Conservation (phyloP, 352 stramenopile genomes). For the Phytophthora tubulina region DNA sequence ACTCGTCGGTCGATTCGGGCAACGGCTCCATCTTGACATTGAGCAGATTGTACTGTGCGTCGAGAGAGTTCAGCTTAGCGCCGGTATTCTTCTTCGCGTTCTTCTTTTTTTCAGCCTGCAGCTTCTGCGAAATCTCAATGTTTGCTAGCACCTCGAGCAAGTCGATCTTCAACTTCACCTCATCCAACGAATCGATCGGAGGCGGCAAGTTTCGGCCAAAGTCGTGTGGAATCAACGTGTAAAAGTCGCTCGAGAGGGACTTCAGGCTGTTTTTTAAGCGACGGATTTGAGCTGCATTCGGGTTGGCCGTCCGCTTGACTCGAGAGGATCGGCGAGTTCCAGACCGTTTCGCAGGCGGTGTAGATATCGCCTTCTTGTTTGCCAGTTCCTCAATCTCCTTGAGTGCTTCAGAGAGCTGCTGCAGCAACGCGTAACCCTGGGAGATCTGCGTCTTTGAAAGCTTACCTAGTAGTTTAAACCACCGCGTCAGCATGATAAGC, state of each 20-base stretch:
- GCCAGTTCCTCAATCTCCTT: slow-evolving; percentile 53
- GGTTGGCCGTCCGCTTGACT: slow-evolving; percentile 34
- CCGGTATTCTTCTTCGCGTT: slow-evolving; percentile 35
- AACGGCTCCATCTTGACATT: slow-evolving; percentile 64
- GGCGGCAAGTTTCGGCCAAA: slow-evolving; percentile 68
- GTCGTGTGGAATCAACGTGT: slow-evolving; percentile 78
- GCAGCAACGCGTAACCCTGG: slow-evolving; percentile 63
- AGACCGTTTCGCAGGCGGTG: slow-evolving; percentile 11
- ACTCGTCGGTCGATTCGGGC: slow-evolving; percentile 47
- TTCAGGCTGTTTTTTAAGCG: slow-evolving; percentile 66
- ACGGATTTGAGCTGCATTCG: slow-evolving; percentile 44
- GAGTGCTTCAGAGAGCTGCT: slow-evolving; percentile 59
- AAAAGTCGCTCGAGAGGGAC: slow-evolving; percentile 69
- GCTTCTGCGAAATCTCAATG: slow-evolving; percentile 73
- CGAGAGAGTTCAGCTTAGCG: slow-evolving; percentile 55
- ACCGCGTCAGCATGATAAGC: not conserved
- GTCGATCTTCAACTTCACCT: slow-evolving; percentile 76
- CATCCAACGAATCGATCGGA: slow-evolving; percentile 64
- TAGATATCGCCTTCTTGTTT: not conserved
- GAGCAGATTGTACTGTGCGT: slow-evolving; percentile 71
- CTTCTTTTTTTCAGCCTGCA: slow-evolving; percentile 63
- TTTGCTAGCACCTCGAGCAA: slow-evolving; percentile 74
- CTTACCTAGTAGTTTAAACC: slow-evolving; percentile 27
- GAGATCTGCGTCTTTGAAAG: slow-evolving; percentile 74
- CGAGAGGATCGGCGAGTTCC: slow-evolving; percentile 39